Percentiles rank a stretch among this genome's conserved stretches.
Evolutionary conservation across 371 early-diverging fungal genomes (phyloP).

Genomic region (Polyrhizophydium stewartii): DNA sequence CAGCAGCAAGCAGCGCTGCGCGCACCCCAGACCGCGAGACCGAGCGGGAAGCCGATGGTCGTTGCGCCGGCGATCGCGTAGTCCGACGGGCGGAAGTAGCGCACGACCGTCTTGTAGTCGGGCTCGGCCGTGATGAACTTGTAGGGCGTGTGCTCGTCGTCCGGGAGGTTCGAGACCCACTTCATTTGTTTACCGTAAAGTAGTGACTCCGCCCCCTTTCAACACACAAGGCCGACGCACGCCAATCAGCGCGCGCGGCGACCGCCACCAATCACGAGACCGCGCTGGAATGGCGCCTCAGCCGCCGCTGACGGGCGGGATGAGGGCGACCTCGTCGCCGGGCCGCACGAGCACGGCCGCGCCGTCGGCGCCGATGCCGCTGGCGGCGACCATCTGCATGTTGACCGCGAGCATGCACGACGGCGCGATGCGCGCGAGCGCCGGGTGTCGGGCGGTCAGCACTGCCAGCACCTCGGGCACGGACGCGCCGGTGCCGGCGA

Average conservation of each 20-base stretch:
- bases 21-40: constrained; percentile 71
- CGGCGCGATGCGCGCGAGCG: not conserved
- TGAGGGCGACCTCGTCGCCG: constrained; percentile 62
- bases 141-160: constrained; percentile 40
- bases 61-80: constrained; percentile 65
- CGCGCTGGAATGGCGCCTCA: too few relatives aligned
- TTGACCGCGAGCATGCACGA: constrained; percentile 2
- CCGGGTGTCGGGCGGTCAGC: not conserved
- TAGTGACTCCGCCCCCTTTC: too few relatives aligned
- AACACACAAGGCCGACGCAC: too few relatives aligned
- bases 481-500: not conserved
- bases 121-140: constrained; percentile 39
- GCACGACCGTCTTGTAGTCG: constrained; percentile 77
- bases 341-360: constrained; percentile 28
- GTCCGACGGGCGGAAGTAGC: constrained; percentile 85
- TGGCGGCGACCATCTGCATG: not conserved
- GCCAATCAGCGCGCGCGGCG: too few relatives aligned
- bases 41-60: constrained; percentile 69
- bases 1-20: not conserved
- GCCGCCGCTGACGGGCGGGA: constrained; percentile 78
- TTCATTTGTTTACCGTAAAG: too few relatives aligned
- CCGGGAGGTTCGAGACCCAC: constrained; percentile 11
- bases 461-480: not conserved
- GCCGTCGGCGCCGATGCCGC: not conserved
- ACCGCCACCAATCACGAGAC: too few relatives aligned